A percentile compares a stretch with the other conserved stretches of the same genome.
phyloP scores from a whole-genome alignment of 2,329 filamentous ascomycete genomes.

The Periconia macrospinosa region DNA sequence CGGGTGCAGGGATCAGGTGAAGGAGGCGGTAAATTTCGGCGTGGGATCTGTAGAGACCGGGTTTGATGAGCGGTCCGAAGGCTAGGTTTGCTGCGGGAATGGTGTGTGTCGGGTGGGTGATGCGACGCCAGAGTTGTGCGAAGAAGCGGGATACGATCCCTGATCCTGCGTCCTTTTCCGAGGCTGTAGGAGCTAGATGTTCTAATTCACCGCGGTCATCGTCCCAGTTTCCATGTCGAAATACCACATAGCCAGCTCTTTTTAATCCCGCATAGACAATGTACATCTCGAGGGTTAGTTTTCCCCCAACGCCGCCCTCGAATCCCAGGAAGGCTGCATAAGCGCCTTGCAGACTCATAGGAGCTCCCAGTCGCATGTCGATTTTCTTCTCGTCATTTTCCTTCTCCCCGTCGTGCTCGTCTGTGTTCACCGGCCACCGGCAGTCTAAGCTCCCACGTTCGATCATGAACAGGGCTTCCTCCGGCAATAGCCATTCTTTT shows the following conservation, averaged over 20 bases:
- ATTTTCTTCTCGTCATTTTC: constrained; percentile 22
- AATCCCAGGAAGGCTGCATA: constrained; percentile 82
- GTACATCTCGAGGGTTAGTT: constrained; percentile 74
- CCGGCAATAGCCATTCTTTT: constrained; percentile 81
- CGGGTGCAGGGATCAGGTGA: constrained; percentile 71
- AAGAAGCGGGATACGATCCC: constrained; percentile 40
- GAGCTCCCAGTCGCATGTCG: constrained; percentile 63
- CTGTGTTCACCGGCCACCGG: constrained; percentile 67
- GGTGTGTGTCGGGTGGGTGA: constrained; percentile 22
- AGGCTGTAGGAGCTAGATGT: constrained; percentile 1
- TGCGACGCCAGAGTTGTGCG: constrained; percentile 35
- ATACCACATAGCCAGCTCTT: constrained; percentile 78
- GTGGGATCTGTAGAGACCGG: constrained; percentile 59
- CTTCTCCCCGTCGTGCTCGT: constrained; percentile 27
- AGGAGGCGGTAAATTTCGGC: constrained; percentile 75
- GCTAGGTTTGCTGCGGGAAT: constrained; percentile 25
- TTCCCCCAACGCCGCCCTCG: constrained; percentile 55
- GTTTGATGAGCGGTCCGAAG: constrained; percentile 54
- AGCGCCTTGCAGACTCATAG: constrained; percentile 86
- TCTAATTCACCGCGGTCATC: constrained; percentile 27
- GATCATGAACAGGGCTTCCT: constrained; percentile 87
- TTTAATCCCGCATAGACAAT: constrained; percentile 86
- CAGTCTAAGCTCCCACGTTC: constrained; percentile 87
- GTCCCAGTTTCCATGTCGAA: constrained; percentile 64
- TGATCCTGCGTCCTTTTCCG: constrained; percentile 6